Percentiles rank a stretch among this genome's conserved stretches.
phyloP scores from a whole-genome alignment of 768 basidiomycete genomes.

The Suillus brevipes region DNA sequence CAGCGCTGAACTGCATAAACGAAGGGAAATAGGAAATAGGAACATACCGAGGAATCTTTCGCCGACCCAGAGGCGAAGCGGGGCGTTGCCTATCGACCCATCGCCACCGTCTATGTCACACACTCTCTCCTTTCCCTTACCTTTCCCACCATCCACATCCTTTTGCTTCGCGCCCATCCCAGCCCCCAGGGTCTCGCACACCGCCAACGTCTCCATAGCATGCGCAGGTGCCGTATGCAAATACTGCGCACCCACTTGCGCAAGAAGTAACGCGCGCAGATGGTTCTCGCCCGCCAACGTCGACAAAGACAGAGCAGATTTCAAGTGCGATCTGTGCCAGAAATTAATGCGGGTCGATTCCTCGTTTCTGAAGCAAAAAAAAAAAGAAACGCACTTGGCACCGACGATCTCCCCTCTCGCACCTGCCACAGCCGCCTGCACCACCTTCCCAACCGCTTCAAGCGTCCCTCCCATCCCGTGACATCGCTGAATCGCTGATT shows the following conservation, averaged over 20 bases:
- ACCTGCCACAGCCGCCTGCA: constrained; percentile 46
- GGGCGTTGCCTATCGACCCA: constrained; percentile 54
- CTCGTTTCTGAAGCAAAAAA: constrained; percentile 12
- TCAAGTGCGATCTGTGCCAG: constrained; percentile 42
- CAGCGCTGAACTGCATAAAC: neutral
- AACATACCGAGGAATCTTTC: constrained; percentile 64
- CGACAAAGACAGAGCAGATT: constrained; percentile 57
- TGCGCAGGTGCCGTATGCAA: constrained; percentile 69
- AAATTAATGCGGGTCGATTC: constrained; percentile 15
- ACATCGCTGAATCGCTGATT: constrained; percentile 45
- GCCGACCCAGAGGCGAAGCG: constrained; percentile 70
- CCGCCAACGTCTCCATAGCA: constrained; percentile 62
- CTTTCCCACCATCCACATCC: constrained; percentile 12
- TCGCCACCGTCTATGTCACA: constrained; percentile 21
- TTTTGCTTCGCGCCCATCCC: constrained; percentile 54
- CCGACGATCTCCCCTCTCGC: constrained; percentile 49
- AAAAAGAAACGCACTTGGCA: constrained; percentile 52
- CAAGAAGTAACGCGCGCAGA: constrained; percentile 66
- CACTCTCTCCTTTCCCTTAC: neutral
- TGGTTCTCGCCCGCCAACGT: constrained; percentile 68
- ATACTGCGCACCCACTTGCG: constrained; percentile 70
- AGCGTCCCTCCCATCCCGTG: constrained; percentile 52
- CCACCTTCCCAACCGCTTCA: constrained; percentile 52
- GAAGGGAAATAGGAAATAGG: constrained; percentile 20
- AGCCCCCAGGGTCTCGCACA: constrained; percentile 69